A percentile compares a stretch with the other conserved stretches of the same genome.
Conservation (phyloP, 768 basidiomycete genomes). For the Rhodotorula babjevae region DNA sequence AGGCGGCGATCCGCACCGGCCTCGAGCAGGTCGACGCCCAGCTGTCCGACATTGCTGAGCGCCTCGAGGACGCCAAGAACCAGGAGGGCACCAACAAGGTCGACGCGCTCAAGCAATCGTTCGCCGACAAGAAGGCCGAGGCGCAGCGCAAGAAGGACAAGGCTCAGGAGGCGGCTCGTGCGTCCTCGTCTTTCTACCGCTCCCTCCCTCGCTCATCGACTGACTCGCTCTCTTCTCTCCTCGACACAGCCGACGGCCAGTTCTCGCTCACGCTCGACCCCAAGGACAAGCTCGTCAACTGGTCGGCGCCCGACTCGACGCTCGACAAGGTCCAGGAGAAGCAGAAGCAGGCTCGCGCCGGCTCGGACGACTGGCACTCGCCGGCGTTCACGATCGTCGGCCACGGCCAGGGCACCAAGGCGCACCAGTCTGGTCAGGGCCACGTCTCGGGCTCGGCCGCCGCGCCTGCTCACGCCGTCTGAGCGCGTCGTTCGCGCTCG, state of each 20-base stretch:
- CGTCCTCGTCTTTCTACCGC: background rate
- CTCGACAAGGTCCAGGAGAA: slow-evolving; percentile 57
- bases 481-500: no score
- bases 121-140: slow-evolving; percentile 59
- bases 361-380: slow-evolving; percentile 47
- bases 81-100: slow-evolving; percentile 51
- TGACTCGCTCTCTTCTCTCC: no score
- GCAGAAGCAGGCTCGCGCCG: slow-evolving; percentile 50
- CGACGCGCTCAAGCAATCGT: slow-evolving; percentile 63
- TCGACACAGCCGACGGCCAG: slow-evolving; percentile 47
- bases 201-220: background rate
- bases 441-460: no score
- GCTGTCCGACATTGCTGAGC: slow-evolving; percentile 77
- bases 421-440: background rate
- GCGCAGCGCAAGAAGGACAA: slow-evolving; percentile 51
- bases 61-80: slow-evolving; percentile 62
- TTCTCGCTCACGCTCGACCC: slow-evolving; percentile 79
- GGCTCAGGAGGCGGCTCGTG: slow-evolving; percentile 48
- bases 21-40: slow-evolving; percentile 85
- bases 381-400: slow-evolving; percentile 42
- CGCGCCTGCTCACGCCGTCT: no score
- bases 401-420: no score
- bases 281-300: slow-evolving; percentile 57
- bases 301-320: slow-evolving; percentile 41
- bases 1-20: slow-evolving; percentile 68